A percentile compares a stretch with the other conserved stretches of the same genome.
These are phyloP conservation scores for Phanerodontia chrysosporium DNA, from an alignment of 768 basidiomycete species.

Conservation along the genomic window DNA sequence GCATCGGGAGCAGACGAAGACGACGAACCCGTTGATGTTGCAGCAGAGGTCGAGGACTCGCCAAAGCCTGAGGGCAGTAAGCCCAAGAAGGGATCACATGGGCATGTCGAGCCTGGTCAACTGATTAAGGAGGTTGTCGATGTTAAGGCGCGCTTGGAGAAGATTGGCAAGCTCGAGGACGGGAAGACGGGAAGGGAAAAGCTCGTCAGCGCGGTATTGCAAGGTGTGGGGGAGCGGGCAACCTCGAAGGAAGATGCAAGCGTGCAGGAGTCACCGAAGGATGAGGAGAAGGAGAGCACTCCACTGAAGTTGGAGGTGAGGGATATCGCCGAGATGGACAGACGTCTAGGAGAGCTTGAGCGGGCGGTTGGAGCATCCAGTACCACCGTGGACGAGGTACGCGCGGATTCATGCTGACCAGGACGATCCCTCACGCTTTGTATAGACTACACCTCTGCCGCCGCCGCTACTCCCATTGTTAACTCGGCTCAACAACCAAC, in stretches of 20 bases:
- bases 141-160: constrained; percentile 63
- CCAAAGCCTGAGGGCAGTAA: neutral
- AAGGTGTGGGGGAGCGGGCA: constrained; percentile 24
- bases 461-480: constrained; percentile 81
- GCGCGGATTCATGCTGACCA: constrained; percentile 13
- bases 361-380: constrained; percentile 78
- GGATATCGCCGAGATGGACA: constrained; percentile 71
- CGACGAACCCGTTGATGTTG: neutral
- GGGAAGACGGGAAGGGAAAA: constrained; percentile 43
- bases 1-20: constrained; percentile 48
- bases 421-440: neutral
- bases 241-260: constrained; percentile 4
- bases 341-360: constrained; percentile 80
- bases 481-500: constrained; percentile 76
- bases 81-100: constrained; percentile 25
- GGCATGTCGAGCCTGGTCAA: constrained; percentile 66
- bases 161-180: constrained; percentile 60
- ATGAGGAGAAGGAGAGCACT: constrained; percentile 5
- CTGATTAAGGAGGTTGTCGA: constrained; percentile 76
- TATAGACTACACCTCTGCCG: constrained; percentile 66
- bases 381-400: constrained; percentile 77
- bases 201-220: constrained; percentile 55
- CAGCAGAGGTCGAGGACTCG: neutral
- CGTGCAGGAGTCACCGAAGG: neutral
- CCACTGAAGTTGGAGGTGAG: constrained; percentile 30